Conservation (phyloP, 179 eudicot species). For the Drosera spatulata region DNA sequence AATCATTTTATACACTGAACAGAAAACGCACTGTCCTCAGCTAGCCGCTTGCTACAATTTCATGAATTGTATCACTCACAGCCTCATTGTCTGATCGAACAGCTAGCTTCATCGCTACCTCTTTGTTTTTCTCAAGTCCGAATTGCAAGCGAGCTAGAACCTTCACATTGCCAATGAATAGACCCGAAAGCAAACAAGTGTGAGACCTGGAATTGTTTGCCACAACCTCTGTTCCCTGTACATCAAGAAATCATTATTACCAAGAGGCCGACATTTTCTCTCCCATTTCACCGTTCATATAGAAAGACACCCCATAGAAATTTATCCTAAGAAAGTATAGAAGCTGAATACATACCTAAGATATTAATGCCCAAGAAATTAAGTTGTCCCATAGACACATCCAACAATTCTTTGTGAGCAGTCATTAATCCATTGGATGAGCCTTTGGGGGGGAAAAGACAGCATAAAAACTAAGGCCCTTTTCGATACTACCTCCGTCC, state of each 20-base stretch:
- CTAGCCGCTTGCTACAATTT: slow-evolving; percentile 85
- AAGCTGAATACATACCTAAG: no score
- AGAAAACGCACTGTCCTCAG: neutral
- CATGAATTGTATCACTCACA: slow-evolving; percentile 85
- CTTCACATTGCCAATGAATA: slow-evolving; percentile 68
- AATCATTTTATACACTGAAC: no score
- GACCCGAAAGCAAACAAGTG: slow-evolving; percentile 76
- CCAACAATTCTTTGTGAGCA: no score
- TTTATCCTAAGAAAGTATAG: neutral
- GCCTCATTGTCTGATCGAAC: slow-evolving; percentile 81
- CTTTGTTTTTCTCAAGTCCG: slow-evolving; percentile 66
- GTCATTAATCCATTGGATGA: no score
- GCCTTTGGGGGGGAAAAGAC: no score
- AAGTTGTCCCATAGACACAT: no score
- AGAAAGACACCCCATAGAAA: neutral
- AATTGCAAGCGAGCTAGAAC: slow-evolving; percentile 80
- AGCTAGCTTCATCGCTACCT: slow-evolving; percentile 86
- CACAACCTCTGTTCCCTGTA: slow-evolving; percentile 81
- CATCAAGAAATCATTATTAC: slow-evolving; percentile 1
- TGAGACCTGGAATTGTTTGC: slow-evolving; percentile 79
- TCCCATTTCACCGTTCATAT: neutral
- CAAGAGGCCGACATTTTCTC: neutral
- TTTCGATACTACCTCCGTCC: no score
- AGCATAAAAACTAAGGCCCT: no score
- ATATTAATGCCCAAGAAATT: no score